Percentiles rank a stretch among this genome's conserved stretches.
Evolutionary conservation across 1,284 basidiomycete genomes (phyloP).

Genomic region (Sphaerobolus stellatus): DNA sequence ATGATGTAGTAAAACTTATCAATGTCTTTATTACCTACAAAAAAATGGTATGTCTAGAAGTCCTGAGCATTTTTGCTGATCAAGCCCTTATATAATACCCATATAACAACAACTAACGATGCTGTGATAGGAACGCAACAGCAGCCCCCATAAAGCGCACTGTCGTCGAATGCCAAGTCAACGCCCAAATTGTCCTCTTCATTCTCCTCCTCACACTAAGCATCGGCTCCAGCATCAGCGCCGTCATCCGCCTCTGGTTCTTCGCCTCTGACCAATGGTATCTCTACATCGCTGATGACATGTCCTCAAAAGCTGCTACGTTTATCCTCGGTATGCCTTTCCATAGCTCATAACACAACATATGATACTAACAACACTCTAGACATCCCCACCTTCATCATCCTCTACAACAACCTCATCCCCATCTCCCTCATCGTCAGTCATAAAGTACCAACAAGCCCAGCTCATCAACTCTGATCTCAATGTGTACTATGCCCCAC

Average conservation of each 20-base stretch:
- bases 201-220: conserved; percentile 84
- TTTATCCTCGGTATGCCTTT: not conserved
- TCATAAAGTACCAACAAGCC: conserved; percentile 98
- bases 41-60: too few species aligned
- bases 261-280: conserved; percentile 85
- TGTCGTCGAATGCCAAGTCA: conserved; percentile 94
- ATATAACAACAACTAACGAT: too few species aligned
- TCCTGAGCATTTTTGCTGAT: too few species aligned
- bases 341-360: not conserved
- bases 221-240: conserved; percentile 89
- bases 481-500: conserved; percentile 94
- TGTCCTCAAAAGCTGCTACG: conserved; percentile 29
- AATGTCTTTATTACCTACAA: too few species aligned
- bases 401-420: conserved; percentile 98
- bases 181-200: conserved; percentile 94
- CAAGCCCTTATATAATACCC: too few species aligned
- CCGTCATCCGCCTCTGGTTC: conserved; percentile 84
- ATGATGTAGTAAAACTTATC: too few species aligned
- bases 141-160: conserved; percentile 86
- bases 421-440: conserved; percentile 97
- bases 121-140: conserved; percentile 9
- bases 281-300: conserved; percentile 42
- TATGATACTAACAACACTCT: too few species aligned
- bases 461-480: conserved; percentile 96
- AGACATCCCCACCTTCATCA: conserved; percentile 98